These are phyloP conservation scores for Xylaria palmicola DNA, from an alignment of 495 filamentous ascomycete genomes.

Conservation along the genomic window DNA sequence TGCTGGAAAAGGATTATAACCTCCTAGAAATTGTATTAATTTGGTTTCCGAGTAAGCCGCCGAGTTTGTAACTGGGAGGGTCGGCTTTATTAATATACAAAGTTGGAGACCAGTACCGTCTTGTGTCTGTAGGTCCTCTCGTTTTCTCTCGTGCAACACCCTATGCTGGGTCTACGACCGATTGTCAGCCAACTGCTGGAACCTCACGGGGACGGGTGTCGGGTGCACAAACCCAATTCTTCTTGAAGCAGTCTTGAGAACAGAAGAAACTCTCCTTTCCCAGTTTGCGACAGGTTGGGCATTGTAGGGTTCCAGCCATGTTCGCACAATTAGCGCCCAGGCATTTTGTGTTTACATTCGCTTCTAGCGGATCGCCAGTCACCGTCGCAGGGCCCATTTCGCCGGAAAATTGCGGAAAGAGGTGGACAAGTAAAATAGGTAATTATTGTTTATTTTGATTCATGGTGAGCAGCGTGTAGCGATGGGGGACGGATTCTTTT, in stretches of 20 bases:
- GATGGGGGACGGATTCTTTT: too few species aligned
- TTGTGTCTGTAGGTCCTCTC: neutral
- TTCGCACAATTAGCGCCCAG: slow-evolving; percentile 78
- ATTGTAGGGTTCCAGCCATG: slow-evolving; percentile 79
- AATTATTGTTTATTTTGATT: neutral
- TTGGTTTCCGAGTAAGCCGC: too few species aligned
- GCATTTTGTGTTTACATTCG: slow-evolving; percentile 64
- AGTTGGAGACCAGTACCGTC: neutral
- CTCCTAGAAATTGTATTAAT: slow-evolving; percentile 50
- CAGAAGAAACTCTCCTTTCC: slow-evolving; percentile 95
- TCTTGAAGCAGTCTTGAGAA: slow-evolving; percentile 98
- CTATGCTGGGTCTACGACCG: slow-evolving; percentile 73
- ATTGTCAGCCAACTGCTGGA: neutral
- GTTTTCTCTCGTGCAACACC: slow-evolving; percentile 62
- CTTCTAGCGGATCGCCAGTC: slow-evolving; percentile 25
- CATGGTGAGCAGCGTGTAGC: too few species aligned
- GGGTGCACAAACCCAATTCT: slow-evolving; percentile 78
- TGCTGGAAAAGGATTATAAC: slow-evolving; percentile 82
- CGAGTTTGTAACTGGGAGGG: slow-evolving; percentile 67
- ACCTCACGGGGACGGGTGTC: neutral
- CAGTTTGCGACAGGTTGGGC: slow-evolving; percentile 87
- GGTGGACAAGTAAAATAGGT: neutral
- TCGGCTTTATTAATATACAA: neutral
- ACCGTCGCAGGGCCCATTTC: neutral
- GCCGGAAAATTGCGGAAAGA: neutral